Evolutionary conservation across 345 rosid genomes (phyloP), one percentile per base, ranked within the genome.

Genomic region (Salix koriyanagi): DNA sequence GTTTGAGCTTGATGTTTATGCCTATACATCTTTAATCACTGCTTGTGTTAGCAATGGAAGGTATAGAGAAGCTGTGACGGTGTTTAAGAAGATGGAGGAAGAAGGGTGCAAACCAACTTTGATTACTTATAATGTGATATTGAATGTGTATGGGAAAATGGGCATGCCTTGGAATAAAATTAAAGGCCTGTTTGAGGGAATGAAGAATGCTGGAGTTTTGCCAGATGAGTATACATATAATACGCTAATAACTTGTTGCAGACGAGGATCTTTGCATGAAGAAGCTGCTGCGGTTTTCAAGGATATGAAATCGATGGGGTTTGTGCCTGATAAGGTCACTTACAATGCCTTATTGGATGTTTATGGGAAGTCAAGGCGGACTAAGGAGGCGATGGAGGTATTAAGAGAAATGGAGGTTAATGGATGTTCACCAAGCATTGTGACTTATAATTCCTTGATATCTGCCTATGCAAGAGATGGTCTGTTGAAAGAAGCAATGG

Each of bases 131-230:
- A 96, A 96, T 79, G 92, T 96, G 68, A 78, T 92, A 65, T 75
- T 96, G 84, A 88, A 96, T 82, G 92, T 91, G 76, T 89, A 88
- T 80, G 98, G 99, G 56, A 92, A 96, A 84, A 92, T 96, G 97
- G 99, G 97, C 58, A 92, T 90, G 94, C 89, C 92, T n/a, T 96
- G 99, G 99, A 90, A 80, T 80, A 91, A 89, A 87, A 86, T 91
- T 69, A 82, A 60, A 18, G 88, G 83, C 66, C 86, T 93, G 26
- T 84, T 90, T 12, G 85, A 90, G 67, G 88, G 83, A 65, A 96
- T 96, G 91, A 90, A 88, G 86, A 83, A 67, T 28, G 76, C 85
- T 1, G 94, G 92, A 77, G 77, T 90, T 84, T 64, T 77, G 28
- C 94, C 91, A 0, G 98, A 96, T 82, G 88, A 83, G 0, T 93